Evolutionary conservation across 305 asterid genomes (phyloP).

Genomic region (Euphrasia arctica): DNA sequence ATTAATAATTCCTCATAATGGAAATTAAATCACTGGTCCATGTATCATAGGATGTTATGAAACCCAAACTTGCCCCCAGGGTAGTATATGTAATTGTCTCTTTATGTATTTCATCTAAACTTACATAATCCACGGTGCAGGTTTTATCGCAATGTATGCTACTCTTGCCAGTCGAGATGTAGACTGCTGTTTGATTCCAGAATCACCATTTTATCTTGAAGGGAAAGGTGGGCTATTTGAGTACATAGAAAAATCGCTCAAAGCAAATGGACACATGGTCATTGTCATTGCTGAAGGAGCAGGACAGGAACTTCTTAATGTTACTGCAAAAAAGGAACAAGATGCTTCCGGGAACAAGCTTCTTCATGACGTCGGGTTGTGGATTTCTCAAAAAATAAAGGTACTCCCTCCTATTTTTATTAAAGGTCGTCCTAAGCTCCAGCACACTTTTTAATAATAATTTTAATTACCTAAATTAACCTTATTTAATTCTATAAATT

Average conservation of each 20-base stretch:
- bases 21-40: no score
- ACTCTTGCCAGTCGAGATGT: constrained; percentile 84
- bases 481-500: no score
- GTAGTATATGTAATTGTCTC: not conserved
- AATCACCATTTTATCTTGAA: constrained; percentile 71
- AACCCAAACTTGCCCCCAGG: not conserved
- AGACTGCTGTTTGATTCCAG: constrained; percentile 76
- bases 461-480: no score
- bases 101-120: constrained; percentile 18
- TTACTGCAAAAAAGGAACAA: constrained; percentile 46
- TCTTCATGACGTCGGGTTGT: constrained; percentile 76
- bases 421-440: no score
- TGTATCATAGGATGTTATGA: no score
- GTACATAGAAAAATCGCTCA: constrained; percentile 55
- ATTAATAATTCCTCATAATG: no score
- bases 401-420: constrained; percentile 12
- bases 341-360: constrained; percentile 87
- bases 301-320: constrained; percentile 69
- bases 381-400: constrained; percentile 75
- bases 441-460: no score
- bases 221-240: constrained; percentile 73
- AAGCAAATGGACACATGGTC: constrained; percentile 81
- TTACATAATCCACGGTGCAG: constrained; percentile 35
- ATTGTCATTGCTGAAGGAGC: constrained; percentile 88
- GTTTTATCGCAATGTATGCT: constrained; percentile 80